Conservation (phyloP, 805 yeast species). For the Nakazawaea holstii region DNA sequence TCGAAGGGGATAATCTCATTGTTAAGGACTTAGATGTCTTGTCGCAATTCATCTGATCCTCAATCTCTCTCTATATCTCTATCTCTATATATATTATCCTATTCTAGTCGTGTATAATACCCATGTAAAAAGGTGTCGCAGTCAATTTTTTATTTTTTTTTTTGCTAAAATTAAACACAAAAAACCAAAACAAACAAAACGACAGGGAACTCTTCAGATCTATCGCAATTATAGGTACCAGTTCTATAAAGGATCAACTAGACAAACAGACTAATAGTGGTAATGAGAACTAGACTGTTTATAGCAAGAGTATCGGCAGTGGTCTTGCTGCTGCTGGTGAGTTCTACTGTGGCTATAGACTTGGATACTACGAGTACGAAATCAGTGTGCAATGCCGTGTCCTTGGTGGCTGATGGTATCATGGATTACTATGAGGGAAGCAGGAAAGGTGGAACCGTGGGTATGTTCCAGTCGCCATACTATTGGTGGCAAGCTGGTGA, state of each 20-base stretch:
- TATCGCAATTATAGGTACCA: too few relatives aligned
- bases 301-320: not conserved
- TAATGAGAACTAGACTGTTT: not conserved
- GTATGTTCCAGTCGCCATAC: constrained; percentile 85
- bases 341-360: not conserved
- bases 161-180: too few relatives aligned
- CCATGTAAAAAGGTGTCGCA: too few relatives aligned
- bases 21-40: not conserved
- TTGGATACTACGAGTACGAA: constrained; percentile 15
- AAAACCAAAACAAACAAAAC: too few relatives aligned
- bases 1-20: not conserved
- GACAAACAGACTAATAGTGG: too few relatives aligned
- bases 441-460: constrained; percentile 69
- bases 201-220: too few relatives aligned
- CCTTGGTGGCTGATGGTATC: constrained; percentile 51
- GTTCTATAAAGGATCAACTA: too few relatives aligned
- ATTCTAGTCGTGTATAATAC: too few relatives aligned
- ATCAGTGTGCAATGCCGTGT: constrained; percentile 46
- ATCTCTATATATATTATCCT: too few relatives aligned
- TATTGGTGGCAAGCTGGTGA: constrained; percentile 99
- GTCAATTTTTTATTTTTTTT: too few relatives aligned
- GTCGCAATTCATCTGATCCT: too few relatives aligned
- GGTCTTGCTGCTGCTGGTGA: not conserved
- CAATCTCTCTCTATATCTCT: too few relatives aligned
- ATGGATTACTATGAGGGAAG: constrained; percentile 65